Conservation (phyloP, 345 rosid genomes). For the Capsella bursapastoris region DNA sequence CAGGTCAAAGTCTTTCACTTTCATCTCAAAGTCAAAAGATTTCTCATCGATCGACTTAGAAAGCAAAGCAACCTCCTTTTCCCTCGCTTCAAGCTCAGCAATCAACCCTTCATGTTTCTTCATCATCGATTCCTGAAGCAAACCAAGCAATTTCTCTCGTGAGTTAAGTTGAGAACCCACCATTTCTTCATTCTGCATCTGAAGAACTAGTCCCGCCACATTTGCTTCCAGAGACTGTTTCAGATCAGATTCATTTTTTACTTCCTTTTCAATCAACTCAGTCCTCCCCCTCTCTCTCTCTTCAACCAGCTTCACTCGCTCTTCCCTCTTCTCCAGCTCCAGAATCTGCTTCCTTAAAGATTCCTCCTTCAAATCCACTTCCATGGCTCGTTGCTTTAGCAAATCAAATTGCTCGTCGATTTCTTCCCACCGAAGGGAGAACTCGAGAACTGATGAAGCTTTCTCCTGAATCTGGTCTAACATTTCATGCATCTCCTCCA, state of each 20-base stretch:
- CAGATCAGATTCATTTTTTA: too few species aligned
- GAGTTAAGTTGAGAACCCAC: background rate
- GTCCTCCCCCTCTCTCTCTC: background rate
- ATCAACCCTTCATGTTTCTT: slow-evolving; percentile 9
- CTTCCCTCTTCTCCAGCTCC: slow-evolving; percentile 28
- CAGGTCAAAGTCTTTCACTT: slow-evolving; percentile 22
- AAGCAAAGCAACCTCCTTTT: slow-evolving; percentile 6
- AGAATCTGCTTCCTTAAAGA: background rate
- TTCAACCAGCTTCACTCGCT: slow-evolving; percentile 3
- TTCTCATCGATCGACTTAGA: background rate
- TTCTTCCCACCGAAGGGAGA: background rate
- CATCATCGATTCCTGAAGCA: background rate
- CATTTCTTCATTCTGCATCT: background rate
- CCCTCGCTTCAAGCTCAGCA: background rate
- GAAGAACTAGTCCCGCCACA: background rate
- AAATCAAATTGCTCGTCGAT: background rate
- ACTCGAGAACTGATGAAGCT: background rate
- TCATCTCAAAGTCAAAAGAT: background rate
- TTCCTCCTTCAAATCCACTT: slow-evolving; percentile 7
- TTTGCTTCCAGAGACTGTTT: background rate
- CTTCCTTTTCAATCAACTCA: slow-evolving; percentile 9
- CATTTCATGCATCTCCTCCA: background rate
- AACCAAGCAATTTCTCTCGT: background rate
- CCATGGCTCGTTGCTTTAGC: slow-evolving; percentile 9
- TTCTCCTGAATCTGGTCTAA: background rate